Evolutionary conservation across 352 stramenopile genomes (phyloP).

Genomic region (Phytophthora rubi): DNA sequence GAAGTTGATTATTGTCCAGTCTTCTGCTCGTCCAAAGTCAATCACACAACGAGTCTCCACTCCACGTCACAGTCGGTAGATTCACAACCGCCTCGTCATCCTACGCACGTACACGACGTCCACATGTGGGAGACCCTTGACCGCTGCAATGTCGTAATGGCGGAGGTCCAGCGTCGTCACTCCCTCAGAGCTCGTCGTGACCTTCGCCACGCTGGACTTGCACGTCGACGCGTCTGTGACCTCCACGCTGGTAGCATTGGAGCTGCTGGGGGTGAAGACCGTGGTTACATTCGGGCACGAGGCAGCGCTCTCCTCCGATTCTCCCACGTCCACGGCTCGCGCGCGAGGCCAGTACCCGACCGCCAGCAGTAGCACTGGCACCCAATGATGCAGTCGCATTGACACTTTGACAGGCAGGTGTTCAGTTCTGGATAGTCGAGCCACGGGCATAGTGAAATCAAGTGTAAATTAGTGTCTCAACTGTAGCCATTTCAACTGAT

Average conservation of each 20-base stretch:
- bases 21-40: conserved; percentile 18
- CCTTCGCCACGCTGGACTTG: conserved; percentile 26
- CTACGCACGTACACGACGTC: conserved; percentile 29
- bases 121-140: conserved; percentile 30
- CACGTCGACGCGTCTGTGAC: conserved; percentile 31
- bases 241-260: conserved; percentile 27
- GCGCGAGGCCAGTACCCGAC: not conserved
- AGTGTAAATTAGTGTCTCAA: conserved; percentile 6
- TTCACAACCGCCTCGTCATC: not conserved
- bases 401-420: conserved; percentile 2
- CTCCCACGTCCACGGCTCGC: conserved; percentile 38
- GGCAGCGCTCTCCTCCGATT: conserved; percentile 22
- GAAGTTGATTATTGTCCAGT: conserved; percentile 40
- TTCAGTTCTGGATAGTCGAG: conserved; percentile 13
- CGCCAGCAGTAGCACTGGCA: conserved; percentile 16
- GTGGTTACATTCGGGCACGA: conserved; percentile 45
- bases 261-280: conserved; percentile 20
- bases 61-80: not conserved
- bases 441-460: conserved; percentile 12
- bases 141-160: conserved; percentile 22
- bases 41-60: not conserved
- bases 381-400: not conserved
- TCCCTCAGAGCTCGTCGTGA: conserved; percentile 8
- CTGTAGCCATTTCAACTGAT: conserved; percentile 10
- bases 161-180: conserved; percentile 29